Evolutionary conservation across 140 eudicot genomes (phyloP).

Genomic region (Ambrosia hybrid): DNA sequence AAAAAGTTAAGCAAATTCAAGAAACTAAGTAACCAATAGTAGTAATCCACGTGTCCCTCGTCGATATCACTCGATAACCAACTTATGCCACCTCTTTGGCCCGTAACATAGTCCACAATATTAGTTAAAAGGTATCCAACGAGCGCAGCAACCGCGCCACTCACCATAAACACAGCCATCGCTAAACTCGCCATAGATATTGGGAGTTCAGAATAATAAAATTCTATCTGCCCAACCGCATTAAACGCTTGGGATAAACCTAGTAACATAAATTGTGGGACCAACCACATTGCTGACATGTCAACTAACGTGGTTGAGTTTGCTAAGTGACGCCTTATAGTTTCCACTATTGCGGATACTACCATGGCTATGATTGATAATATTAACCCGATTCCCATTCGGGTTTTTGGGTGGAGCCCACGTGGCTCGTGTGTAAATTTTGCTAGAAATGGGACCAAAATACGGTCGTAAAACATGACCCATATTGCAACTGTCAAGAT

Average conservation of each 20-base stretch:
- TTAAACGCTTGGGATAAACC: constrained; percentile 47
- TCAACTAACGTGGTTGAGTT: background rate
- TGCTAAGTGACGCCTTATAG: constrained; percentile 35
- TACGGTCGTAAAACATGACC: constrained; percentile 46
- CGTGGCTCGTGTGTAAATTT: constrained; percentile 28
- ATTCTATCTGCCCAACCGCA: constrained; percentile 39
- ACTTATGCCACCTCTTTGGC: constrained; percentile 34
- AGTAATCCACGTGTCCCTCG: constrained; percentile 46
- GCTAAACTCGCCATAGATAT: constrained; percentile 46
- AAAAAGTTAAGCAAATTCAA: constrained; percentile 41
- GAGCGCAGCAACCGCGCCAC: constrained; percentile 29
- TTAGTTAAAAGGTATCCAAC: constrained; percentile 34
- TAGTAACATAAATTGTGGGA: constrained; percentile 28
- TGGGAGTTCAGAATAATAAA: constrained; percentile 41
- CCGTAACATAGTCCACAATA: constrained; percentile 33
- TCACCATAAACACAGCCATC: constrained; percentile 28
- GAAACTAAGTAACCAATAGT: constrained; percentile 39
- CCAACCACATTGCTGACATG: constrained; percentile 59
- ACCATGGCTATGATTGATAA: constrained; percentile 30
- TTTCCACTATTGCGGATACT: constrained; percentile 39
- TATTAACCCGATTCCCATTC: constrained; percentile 50
- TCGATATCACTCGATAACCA: constrained; percentile 50
- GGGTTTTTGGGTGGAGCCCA: constrained; percentile 38
- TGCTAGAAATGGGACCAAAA: constrained; percentile 38
- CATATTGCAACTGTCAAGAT: constrained; percentile 36